Evolutionary conservation across 2,329 filamentous ascomycete genomes (phyloP).

Genomic region (Lachnellula occidentalis): DNA sequence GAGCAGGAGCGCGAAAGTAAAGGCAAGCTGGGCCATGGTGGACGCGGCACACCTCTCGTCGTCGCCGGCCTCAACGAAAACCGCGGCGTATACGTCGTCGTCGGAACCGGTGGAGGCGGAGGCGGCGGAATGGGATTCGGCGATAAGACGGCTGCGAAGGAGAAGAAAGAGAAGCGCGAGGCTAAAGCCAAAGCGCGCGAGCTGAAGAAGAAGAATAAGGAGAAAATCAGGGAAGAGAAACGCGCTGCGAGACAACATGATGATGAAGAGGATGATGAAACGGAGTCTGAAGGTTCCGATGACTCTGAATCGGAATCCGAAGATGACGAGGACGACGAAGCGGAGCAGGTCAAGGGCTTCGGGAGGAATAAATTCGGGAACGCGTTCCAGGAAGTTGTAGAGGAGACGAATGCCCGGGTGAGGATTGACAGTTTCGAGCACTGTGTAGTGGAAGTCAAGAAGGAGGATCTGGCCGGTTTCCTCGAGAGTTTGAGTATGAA

Average conservation of each 20-base stretch:
- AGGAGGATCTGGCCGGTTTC: conserved; percentile 88
- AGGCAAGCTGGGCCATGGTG: conserved; percentile 62
- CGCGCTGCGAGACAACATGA: conserved; percentile 48
- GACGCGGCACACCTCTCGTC: conserved; percentile 77
- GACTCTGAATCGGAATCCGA: conserved; percentile 36
- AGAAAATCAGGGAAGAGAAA: conserved; percentile 56
- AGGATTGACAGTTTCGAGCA: conserved; percentile 96
- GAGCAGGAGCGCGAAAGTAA: conserved; percentile 79
- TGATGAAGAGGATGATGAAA: conserved; percentile 47
- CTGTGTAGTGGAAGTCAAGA: conserved; percentile 95
- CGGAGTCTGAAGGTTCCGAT: conserved; percentile 45
- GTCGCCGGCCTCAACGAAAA: conserved; percentile 85
- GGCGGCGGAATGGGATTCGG: conserved; percentile 60
- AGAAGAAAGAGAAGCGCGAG: conserved; percentile 56
- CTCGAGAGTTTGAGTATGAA: conserved; percentile 89
- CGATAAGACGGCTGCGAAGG: conserved; percentile 60
- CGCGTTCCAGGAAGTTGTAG: conserved; percentile 91
- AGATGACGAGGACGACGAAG: conserved; percentile 50
- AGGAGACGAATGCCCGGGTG: conserved; percentile 83
- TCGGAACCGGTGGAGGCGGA: conserved; percentile 83
- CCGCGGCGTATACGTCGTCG: conserved; percentile 82
- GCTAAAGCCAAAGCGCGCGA: conserved; percentile 58
- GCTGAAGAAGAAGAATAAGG: conserved; percentile 50
- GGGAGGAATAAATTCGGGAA: conserved; percentile 87
- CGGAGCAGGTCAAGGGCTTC: conserved; percentile 56